Base-by-base conservation (phyloP, 2,329 filamentous ascomycete genomes). In the Penicillium sp. region DNA sequence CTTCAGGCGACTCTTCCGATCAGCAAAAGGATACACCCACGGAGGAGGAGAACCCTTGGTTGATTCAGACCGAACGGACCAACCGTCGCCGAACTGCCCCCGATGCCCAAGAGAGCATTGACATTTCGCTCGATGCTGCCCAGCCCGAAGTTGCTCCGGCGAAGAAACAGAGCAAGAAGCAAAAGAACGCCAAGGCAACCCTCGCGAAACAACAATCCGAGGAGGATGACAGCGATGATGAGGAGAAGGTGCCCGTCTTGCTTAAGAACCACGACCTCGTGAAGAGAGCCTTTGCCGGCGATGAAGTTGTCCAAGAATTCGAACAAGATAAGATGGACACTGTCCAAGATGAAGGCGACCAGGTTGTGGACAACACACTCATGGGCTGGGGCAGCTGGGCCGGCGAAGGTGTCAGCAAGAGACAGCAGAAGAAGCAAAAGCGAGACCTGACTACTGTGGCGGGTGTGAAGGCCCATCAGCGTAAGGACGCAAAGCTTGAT, bases 321-420 rank as follows among this genome's bases (percentile, higher is more conserved):
- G 84, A 85, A 56, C 82, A 82, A 38, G 92, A 97, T 70, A 97
- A 97, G 77, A 82, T 81, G 16, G 84, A 85, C 49, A 79, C 84
- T 1, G 84, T 86, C 19, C 82, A 84, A 31, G 89, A 90, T 19
- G 92, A 97, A 73, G 91, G 89, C 64, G 90, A 95, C 70, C 89
- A 94, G 75, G 79, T 91, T 55, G 77, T 92, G 31, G 91, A 93
- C 71, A 89, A 88, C 63, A 89, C 90, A n/a, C 82, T 99, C 6
- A 92, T 92, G 0, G 94, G 94, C 45, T 99, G 94, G 94, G 94
- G 94, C 63, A 87, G 82, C 68, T 97, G 94, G 94, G 84, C 89
- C 5, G 94, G 94, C 60, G 86, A 89, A 16, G 93, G 92, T 19
- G 81, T 97, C 61, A 88, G 85, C 73, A 87, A 85, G 65, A 84